These are phyloP conservation scores for Aspergillus hiratsukae DNA, from an alignment of 2,329 filamentous ascomycete genomes.

Conservation along the genomic window DNA sequence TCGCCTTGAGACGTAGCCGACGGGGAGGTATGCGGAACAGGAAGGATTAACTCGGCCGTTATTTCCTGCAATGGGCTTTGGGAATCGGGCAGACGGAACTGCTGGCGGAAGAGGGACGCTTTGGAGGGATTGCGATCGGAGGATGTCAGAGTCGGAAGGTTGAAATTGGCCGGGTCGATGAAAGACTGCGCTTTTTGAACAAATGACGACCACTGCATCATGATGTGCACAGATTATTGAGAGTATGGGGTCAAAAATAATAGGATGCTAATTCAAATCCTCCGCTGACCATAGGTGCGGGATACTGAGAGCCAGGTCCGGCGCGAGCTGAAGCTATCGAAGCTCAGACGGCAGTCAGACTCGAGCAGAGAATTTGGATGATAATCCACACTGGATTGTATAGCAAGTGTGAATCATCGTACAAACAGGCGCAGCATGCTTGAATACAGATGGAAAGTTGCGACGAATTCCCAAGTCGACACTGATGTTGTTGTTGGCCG, in stretches of 20 bases:
- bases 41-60: conserved; percentile 88
- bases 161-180: conserved; percentile 82
- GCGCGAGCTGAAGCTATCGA: conserved; percentile 21
- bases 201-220: conserved; percentile 70
- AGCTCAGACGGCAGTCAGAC: conserved; percentile 16
- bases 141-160: conserved; percentile 66
- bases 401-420: conserved; percentile 25
- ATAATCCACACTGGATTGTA: conserved; percentile 18
- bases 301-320: conserved; percentile 10
- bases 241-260: neutral
- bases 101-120: conserved; percentile 85
- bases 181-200: conserved; percentile 94
- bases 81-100: conserved; percentile 89
- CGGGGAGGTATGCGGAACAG: conserved; percentile 57
- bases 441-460: conserved; percentile 12
- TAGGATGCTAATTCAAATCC: neutral
- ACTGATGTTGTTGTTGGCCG: neutral
- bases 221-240: conserved; percentile 24
- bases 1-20: conserved; percentile 57
- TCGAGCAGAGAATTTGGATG: conserved; percentile 17
- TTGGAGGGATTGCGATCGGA: conserved; percentile 83
- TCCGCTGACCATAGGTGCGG: neutral
- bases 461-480: conserved; percentile 10
- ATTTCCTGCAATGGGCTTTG: conserved; percentile 96
- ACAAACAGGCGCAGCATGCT: conserved; percentile 20